These are phyloP conservation scores for rapeseed (Brassica napus) DNA, from an alignment of 345 rosid species.

Conservation along the genomic window DNA sequence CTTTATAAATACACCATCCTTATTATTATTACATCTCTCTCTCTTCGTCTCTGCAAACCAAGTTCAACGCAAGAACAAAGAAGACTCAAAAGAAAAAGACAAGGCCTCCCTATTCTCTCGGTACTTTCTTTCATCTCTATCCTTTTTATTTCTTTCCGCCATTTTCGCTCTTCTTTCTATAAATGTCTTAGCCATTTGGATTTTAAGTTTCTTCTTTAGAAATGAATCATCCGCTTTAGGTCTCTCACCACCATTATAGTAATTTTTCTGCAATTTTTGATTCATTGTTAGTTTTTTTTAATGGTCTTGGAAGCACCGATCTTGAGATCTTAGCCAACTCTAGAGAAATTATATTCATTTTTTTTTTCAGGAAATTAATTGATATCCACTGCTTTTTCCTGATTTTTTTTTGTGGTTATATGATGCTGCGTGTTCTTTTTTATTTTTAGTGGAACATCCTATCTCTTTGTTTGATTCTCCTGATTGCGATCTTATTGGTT, in stretches of 20 bases:
- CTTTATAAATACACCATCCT: not conserved
- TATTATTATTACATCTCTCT: constrained; percentile 15
- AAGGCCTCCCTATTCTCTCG: constrained; percentile 27
- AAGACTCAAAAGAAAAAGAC: constrained; percentile 12
- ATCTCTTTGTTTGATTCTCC: constrained; percentile 23
- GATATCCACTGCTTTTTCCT: constrained; percentile 7
- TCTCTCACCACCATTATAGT: not conserved
- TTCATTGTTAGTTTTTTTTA: not conserved
- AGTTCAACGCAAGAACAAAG: constrained; percentile 25
- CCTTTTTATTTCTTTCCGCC: not conserved
- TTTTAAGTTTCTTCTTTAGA: not conserved
- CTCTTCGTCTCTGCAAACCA: constrained; percentile 34
- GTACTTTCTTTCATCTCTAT: constrained; percentile 11
- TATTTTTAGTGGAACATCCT: not conserved
- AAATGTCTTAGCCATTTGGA: constrained; percentile 17
- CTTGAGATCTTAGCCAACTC: constrained; percentile 28
- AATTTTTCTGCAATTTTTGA: not conserved
- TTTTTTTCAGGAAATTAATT: not conserved
- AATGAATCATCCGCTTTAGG: constrained; percentile 21
- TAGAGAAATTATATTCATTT: not conserved
- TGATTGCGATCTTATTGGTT: constrained; percentile 32
- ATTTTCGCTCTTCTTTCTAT: constrained; percentile 6
- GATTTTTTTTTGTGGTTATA: constrained; percentile 25
- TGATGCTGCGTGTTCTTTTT: constrained; percentile 11
- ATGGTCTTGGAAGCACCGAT: constrained; percentile 10